Conservation (phyloP, 495 filamentous ascomycete genomes). For the Penicillium fimorum region DNA sequence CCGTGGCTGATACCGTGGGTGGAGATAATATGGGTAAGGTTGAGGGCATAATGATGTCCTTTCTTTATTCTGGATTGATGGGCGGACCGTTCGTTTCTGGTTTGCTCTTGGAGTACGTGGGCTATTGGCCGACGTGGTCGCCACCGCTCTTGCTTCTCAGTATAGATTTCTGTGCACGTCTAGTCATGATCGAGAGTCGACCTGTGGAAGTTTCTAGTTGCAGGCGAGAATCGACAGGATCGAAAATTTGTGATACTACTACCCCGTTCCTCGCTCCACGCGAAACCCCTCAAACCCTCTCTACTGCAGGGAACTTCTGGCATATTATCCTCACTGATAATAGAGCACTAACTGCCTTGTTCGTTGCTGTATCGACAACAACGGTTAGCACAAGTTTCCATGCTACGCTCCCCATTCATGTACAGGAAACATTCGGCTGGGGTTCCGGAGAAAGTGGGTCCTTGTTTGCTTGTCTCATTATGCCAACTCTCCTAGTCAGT, state of each 20-base stretch:
- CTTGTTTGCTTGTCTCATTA: neutral
- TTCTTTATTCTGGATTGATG: constrained; percentile 21
- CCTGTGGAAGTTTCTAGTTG: neutral
- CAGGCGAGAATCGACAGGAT: neutral
- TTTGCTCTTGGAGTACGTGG: constrained; percentile 15
- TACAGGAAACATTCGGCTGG: constrained; percentile 13
- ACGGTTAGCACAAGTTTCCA: constrained; percentile 6
- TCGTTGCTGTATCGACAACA: neutral
- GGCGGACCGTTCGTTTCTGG: constrained; percentile 28
- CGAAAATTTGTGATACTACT: neutral
- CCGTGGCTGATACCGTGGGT: constrained; percentile 21
- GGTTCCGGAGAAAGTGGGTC: neutral
- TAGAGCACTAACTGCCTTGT: neutral
- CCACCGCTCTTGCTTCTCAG: constrained; percentile 19
- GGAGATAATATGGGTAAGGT: constrained; percentile 21
- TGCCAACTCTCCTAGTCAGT: constrained; percentile 1
- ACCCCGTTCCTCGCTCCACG: neutral
- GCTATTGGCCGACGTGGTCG: constrained; percentile 30
- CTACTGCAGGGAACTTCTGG: neutral
- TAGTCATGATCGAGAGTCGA: constrained; percentile 27
- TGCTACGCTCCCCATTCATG: constrained; percentile 11
- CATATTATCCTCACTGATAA: neutral
- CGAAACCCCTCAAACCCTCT: neutral
- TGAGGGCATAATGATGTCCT: constrained; percentile 19
- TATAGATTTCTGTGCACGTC: constrained; percentile 20